These are phyloP conservation scores for Ascochyta fabae DNA, from an alignment of 2,329 filamentous ascomycete species.

Conservation along the genomic window DNA sequence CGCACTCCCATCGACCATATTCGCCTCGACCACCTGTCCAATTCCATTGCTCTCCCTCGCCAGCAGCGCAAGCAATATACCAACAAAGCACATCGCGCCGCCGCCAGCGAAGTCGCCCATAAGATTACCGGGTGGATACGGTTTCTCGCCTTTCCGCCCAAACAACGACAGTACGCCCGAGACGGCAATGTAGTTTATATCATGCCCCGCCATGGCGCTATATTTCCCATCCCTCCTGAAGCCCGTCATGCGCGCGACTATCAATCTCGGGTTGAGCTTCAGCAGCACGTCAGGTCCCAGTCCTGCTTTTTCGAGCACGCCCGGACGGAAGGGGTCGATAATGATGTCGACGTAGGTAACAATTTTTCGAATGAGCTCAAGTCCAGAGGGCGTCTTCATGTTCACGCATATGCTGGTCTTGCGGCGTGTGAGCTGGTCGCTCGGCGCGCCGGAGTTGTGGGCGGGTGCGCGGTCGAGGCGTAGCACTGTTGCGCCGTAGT, in stretches of 20 bases:
- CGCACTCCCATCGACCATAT: slow-evolving; percentile 91
- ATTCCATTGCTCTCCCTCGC: slow-evolving; percentile 66
- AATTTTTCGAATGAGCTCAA: slow-evolving; percentile 71
- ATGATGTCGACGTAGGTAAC: slow-evolving; percentile 73
- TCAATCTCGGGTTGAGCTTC: slow-evolving; percentile 72
- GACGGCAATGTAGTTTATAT: slow-evolving; percentile 95
- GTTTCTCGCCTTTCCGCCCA: slow-evolving; percentile 71
- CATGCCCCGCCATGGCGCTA: slow-evolving; percentile 86
- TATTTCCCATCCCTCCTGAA: slow-evolving; percentile 89
- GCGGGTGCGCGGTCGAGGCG: slow-evolving; percentile 74
- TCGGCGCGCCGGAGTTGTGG: slow-evolving; percentile 59
- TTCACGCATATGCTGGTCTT: slow-evolving; percentile 83
- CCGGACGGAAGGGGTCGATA: slow-evolving; percentile 92
- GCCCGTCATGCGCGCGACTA: slow-evolving; percentile 87
- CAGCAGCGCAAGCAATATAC: slow-evolving; percentile 80
- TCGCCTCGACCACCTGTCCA: slow-evolving; percentile 91
- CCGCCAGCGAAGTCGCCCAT: slow-evolving; percentile 92
- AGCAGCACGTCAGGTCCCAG: slow-evolving; percentile 74
- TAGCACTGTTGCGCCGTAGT: slow-evolving; percentile 84
- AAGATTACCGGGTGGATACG: slow-evolving; percentile 81
- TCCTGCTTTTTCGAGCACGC: slow-evolving; percentile 84
- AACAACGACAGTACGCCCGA: slow-evolving; percentile 80
- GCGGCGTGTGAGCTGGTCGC: slow-evolving; percentile 78
- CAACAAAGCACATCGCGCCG: slow-evolving; percentile 80
- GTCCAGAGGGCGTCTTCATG: slow-evolving; percentile 71